phyloP scores from a whole-genome alignment of 129 eudicot species.

The Chrysanthemum seticuspe region DNA sequence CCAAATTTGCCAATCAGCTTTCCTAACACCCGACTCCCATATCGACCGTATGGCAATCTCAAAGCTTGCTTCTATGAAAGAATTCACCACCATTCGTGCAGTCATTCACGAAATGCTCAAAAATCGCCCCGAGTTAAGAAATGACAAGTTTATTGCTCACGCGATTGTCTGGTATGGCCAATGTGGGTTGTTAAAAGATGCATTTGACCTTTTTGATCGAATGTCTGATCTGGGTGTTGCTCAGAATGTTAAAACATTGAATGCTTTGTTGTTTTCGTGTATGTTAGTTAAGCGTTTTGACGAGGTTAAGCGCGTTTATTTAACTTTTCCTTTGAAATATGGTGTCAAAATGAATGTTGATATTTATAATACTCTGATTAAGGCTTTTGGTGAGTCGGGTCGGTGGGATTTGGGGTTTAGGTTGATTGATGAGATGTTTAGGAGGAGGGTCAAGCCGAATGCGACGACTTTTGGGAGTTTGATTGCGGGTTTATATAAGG shows the following conservation, averaged over 20 bases:
- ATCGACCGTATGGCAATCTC: constrained; percentile 68
- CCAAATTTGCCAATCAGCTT: constrained; percentile 68
- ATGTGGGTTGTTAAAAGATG: constrained; percentile 52
- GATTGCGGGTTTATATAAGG: constrained; percentile 75
- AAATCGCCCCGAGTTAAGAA: constrained; percentile 50
- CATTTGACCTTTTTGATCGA: constrained; percentile 49
- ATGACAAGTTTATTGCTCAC: constrained; percentile 54
- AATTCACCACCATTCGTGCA: constrained; percentile 36
- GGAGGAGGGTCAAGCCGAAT: constrained; percentile 52
- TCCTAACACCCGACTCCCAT: constrained; percentile 61
- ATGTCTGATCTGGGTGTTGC: constrained; percentile 50
- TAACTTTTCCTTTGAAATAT: constrained; percentile 53
- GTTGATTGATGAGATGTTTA: constrained; percentile 65
- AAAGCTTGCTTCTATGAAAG: constrained; percentile 48
- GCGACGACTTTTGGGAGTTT: constrained; percentile 41
- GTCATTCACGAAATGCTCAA: constrained; percentile 48
- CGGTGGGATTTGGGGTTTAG: constrained; percentile 43
- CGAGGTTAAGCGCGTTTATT: constrained; percentile 50
- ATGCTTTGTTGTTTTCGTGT: constrained; percentile 61
- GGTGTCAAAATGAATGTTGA: constrained; percentile 52
- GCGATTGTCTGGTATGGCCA: constrained; percentile 63
- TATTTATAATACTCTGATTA: constrained; percentile 63
- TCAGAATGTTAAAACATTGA: constrained; percentile 46
- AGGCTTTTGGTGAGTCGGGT: constrained; percentile 59
- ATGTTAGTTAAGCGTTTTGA: constrained; percentile 41